Evolutionary conservation across 2,329 filamentous ascomycete genomes (phyloP).

Genomic region (Nigrospora osmanthi): DNA sequence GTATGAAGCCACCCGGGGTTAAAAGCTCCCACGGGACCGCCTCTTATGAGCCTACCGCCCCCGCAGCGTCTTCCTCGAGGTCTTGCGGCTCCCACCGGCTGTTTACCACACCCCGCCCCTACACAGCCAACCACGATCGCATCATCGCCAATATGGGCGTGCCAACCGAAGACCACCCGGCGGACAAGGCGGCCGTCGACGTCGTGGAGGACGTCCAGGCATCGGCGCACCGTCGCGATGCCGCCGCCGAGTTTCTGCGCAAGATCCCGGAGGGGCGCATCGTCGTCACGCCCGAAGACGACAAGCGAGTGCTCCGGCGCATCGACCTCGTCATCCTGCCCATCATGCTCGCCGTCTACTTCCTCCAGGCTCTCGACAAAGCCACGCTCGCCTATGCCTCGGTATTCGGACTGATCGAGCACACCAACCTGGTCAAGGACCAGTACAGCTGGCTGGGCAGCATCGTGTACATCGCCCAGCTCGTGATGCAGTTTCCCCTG

Average conservation of each 20-base stretch:
- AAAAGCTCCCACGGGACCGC: too few species aligned
- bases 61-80: too few species aligned
- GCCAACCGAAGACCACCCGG: too few species aligned
- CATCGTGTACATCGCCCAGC: conserved; percentile 45
- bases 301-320: conserved; percentile 38
- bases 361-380: conserved; percentile 44
- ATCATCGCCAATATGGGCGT: neutral
- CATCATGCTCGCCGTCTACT: conserved; percentile 4
- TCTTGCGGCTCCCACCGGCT: too few species aligned
- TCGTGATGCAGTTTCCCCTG: conserved; percentile 43
- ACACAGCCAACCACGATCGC: too few species aligned
- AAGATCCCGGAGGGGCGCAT: conserved; percentile 34
- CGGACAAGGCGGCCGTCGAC: neutral
- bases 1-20: too few species aligned
- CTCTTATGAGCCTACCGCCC: too few species aligned
- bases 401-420: conserved; percentile 53
- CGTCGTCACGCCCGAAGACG: conserved; percentile 42
- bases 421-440: conserved; percentile 46
- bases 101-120: too few species aligned
- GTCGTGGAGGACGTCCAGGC: neutral
- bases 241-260: conserved; percentile 35
- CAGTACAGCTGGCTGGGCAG: conserved; percentile 32
- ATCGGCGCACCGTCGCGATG: conserved; percentile 1
- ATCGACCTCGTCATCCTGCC: conserved; percentile 44
- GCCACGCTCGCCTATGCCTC: conserved; percentile 52